These are phyloP conservation scores for Conoideocrella luteorostrata DNA, from an alignment of 2,329 filamentous ascomycete genomes.

Conservation along the genomic window DNA sequence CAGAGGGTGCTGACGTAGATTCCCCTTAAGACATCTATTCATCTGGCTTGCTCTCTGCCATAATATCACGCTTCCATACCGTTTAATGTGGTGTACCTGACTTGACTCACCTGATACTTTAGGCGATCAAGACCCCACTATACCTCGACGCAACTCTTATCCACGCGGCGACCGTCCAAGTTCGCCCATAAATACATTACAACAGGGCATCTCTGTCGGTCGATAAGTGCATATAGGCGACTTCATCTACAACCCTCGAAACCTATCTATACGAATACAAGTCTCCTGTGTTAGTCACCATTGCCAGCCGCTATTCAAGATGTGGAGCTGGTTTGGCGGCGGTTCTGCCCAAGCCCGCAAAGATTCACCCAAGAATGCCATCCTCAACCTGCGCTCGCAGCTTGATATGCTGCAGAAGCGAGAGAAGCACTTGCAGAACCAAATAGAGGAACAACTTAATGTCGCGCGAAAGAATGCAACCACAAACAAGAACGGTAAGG, in stretches of 20 bases:
- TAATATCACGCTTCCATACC: neutral
- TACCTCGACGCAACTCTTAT: neutral
- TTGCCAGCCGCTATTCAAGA: constrained; percentile 25
- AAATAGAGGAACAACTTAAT: constrained; percentile 88
- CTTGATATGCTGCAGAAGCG: constrained; percentile 97
- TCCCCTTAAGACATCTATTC: neutral
- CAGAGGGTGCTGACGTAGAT: neutral
- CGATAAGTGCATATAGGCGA: no score
- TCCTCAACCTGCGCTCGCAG: constrained; percentile 78
- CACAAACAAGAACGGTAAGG: constrained; percentile 86
- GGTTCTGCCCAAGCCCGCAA: constrained; percentile 77
- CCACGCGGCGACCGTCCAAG: neutral
- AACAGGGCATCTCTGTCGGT: neutral
- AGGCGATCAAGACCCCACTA: constrained; percentile 7
- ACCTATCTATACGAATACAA: neutral
- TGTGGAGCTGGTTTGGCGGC: constrained; percentile 91
- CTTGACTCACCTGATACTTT: constrained; percentile 1
- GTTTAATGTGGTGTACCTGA: neutral
- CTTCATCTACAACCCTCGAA: neutral
- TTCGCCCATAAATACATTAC: neutral
- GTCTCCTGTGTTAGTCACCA: neutral
- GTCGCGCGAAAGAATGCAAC: constrained; percentile 80
- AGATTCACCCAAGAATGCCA: constrained; percentile 94
- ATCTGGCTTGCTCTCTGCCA: neutral
- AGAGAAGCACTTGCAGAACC: constrained; percentile 81